Evolutionary conservation across 2,329 filamentous ascomycete genomes (phyloP).

Genomic region (Microcyclospora pomicola): DNA sequence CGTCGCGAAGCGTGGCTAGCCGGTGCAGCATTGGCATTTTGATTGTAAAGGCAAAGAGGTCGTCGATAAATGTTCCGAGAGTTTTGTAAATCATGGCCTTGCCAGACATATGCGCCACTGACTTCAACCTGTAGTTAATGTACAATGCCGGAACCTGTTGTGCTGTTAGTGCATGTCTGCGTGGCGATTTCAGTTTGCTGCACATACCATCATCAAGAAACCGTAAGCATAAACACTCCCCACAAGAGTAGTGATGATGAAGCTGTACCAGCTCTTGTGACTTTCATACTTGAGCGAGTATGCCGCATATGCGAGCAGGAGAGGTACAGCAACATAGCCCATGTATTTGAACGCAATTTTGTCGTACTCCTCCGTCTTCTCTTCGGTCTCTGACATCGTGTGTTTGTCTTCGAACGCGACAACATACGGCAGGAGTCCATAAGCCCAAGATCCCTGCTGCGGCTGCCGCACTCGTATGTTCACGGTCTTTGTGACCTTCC

Average conservation of each 20-base stretch:
- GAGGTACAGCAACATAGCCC: conserved; percentile 79
- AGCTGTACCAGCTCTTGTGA: conserved; percentile 89
- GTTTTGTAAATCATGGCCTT: conserved; percentile 98
- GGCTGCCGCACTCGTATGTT: conserved; percentile 68
- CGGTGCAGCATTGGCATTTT: conserved; percentile 96
- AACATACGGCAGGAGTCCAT: conserved; percentile 46
- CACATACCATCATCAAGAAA: conserved; percentile 81
- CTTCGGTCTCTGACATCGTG: conserved; percentile 83
- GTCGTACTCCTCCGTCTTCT: conserved; percentile 98
- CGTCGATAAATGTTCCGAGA: conserved; percentile 96
- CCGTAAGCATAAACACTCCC: conserved; percentile 96
- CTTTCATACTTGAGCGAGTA: conserved; percentile 88
- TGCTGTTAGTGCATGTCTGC: neutral
- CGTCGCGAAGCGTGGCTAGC: conserved; percentile 81
- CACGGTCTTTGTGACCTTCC: conserved; percentile 95
- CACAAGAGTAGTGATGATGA: conserved; percentile 85
- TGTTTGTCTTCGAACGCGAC: conserved; percentile 93
- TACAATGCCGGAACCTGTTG: conserved; percentile 63
- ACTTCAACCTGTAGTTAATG: conserved; percentile 94
- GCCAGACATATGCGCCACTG: conserved; percentile 87
- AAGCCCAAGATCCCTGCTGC: conserved; percentile 50
- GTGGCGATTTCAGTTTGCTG: neutral
- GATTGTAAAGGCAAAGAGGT: conserved; percentile 96
- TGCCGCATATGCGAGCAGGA: conserved; percentile 74
- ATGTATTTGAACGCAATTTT: conserved; percentile 96